Evolutionary conservation across 805 yeast genomes (phyloP).

Genomic region (Sugiyamaella floridensis): DNA sequence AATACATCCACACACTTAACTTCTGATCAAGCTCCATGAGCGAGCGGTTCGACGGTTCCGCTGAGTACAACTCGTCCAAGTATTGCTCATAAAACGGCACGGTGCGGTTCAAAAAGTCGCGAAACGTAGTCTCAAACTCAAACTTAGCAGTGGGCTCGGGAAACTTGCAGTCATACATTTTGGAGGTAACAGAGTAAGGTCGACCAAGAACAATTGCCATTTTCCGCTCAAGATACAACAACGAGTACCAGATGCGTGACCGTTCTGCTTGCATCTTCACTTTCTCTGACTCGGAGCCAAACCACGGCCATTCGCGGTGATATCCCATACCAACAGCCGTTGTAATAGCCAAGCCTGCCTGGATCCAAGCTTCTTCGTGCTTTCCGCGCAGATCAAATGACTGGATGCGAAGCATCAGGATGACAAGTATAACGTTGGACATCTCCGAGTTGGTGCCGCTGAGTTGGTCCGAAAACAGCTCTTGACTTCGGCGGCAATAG

Average conservation of each 20-base stretch:
- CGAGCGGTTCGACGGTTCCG: slow-evolving; percentile 3
- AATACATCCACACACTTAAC: slow-evolving; percentile 13
- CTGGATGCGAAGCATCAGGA: slow-evolving; percentile 10
- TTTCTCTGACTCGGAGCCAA: not conserved
- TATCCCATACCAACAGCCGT: slow-evolving; percentile 40
- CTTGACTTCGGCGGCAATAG: slow-evolving; percentile 2
- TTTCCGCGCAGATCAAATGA: slow-evolving; percentile 9
- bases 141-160: not conserved
- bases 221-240: slow-evolving; percentile 12
- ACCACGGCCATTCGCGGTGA: slow-evolving; percentile 21
- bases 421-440: slow-evolving; percentile 5
- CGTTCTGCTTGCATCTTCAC: not conserved
- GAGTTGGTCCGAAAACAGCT: slow-evolving; percentile 2
- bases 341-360: slow-evolving; percentile 38
- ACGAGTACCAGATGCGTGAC: slow-evolving; percentile 11
- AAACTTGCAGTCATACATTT: slow-evolving; percentile 7
- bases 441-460: not conserved
- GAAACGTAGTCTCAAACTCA: slow-evolving; percentile 12
- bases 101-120: slow-evolving; percentile 12
- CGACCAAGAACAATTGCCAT: slow-evolving; percentile 13
- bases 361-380: slow-evolving; percentile 32
- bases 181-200: slow-evolving; percentile 7
- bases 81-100: slow-evolving; percentile 12
- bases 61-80: slow-evolving; percentile 7
- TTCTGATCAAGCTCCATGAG: slow-evolving; percentile 11